Evolutionary conservation across 352 stramenopile genomes (phyloP).

Genomic region (Phytophthora capsici): DNA sequence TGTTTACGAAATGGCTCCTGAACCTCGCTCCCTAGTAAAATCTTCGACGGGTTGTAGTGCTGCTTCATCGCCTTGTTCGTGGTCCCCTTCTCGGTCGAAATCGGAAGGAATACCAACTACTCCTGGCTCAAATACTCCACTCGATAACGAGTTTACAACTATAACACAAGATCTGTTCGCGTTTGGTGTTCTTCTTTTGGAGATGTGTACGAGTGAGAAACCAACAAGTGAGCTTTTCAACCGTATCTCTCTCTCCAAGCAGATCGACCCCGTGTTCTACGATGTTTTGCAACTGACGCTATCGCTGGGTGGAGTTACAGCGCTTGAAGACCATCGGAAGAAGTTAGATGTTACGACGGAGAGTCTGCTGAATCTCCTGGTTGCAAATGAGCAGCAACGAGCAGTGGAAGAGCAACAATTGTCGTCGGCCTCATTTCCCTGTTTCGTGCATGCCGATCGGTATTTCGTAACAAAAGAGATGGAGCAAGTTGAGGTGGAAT

Average conservation of each 20-base stretch:
- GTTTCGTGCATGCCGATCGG: constrained; percentile 61
- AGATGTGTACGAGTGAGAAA: constrained; percentile 67
- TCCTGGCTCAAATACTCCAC: neutral
- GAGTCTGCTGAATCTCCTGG: constrained; percentile 34
- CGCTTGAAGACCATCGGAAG: neutral
- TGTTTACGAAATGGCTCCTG: constrained; percentile 37
- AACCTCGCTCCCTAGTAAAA: neutral
- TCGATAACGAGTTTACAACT: constrained; percentile 6
- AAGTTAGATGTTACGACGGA: constrained; percentile 11
- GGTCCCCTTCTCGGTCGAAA: constrained; percentile 4
- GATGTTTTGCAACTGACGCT: constrained; percentile 41
- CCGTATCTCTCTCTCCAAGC: constrained; percentile 45
- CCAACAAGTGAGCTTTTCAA: constrained; percentile 67
- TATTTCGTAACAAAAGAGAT: constrained; percentile 43
- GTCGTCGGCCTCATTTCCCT: constrained; percentile 36
- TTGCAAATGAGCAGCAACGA: constrained; percentile 32
- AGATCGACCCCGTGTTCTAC: constrained; percentile 57
- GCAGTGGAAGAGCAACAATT: constrained; percentile 4
- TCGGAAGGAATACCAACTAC: constrained; percentile 12
- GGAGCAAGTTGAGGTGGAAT: constrained; percentile 32
- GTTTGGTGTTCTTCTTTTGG: constrained; percentile 72
- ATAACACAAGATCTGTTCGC: constrained; percentile 59
- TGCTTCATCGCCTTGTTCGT: constrained; percentile 3
- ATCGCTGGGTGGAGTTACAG: constrained; percentile 6
- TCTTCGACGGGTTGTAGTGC: constrained; percentile 1